A percentile compares a stretch with the other conserved stretches of the same genome.
Evolutionary conservation across 495 filamentous ascomycete genomes (phyloP).

Genomic region (Pyrenopolyporus hunteri): DNA sequence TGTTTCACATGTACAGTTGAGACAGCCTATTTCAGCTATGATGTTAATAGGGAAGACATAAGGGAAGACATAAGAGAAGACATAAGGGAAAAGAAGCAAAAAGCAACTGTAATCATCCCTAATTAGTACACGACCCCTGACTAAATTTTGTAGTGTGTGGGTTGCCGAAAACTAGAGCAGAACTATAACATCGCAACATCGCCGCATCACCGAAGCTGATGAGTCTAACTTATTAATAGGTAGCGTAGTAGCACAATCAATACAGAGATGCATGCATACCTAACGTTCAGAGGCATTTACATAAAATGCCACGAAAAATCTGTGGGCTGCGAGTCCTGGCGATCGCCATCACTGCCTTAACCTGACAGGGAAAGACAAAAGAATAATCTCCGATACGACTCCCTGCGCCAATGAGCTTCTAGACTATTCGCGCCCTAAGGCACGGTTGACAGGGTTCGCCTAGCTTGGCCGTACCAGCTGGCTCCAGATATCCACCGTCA

Average conservation of each 20-base stretch:
- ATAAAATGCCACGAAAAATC: background rate
- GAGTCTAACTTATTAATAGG: conserved; percentile 1
- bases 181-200: no score
- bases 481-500: conserved; percentile 7
- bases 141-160: no score
- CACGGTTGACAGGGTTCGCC: conserved; percentile 12
- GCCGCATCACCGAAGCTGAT: background rate
- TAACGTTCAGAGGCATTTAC: background rate
- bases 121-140: no score
- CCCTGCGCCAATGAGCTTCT: conserved; percentile 30
- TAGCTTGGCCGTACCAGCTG: background rate
- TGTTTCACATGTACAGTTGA: conserved; percentile 3
- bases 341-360: conserved; percentile 18
- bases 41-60: background rate
- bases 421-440: conserved; percentile 4
- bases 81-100: background rate
- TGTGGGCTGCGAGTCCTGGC: conserved; percentile 6
- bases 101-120: no score
- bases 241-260: no score
- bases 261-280: no score
- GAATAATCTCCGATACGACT: conserved; percentile 30
- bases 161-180: no score
- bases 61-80: background rate
- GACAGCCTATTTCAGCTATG: background rate
- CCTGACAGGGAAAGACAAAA: conserved; percentile 14